Conservation (phyloP, 176 grass and related monocot genomes). For the Aegilops bicornis region DNA sequence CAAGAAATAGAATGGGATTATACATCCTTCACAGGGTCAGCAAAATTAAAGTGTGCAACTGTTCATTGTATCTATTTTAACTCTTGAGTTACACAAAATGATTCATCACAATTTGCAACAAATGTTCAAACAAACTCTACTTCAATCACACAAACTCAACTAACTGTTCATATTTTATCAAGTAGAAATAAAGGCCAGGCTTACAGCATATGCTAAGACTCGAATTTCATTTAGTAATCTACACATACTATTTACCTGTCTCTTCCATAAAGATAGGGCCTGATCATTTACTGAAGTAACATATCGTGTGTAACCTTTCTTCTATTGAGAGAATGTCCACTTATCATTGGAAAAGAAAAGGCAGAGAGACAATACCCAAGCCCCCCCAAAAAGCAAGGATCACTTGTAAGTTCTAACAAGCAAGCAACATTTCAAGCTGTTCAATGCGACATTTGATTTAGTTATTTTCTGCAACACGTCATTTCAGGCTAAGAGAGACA, state of each 20-base stretch:
- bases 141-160: not conserved
- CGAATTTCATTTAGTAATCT: not conserved
- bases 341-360: not conserved
- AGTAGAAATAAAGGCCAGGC: not conserved
- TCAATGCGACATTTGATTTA: not conserved
- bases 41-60: not conserved
- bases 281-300: constrained; percentile 9
- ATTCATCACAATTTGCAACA: not conserved
- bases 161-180: not conserved
- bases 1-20: not conserved
- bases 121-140: not conserved
- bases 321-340: too few species aligned
- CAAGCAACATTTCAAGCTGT: not conserved
- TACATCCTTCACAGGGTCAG: not conserved
- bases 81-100: not conserved
- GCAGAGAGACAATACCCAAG: not conserved
- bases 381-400: not conserved
- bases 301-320: not conserved
- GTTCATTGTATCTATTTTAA: not conserved
- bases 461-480: not conserved
- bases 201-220: not conserved
- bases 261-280: constrained; percentile 3
- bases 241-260: not conserved
- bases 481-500: not conserved
- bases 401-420: not conserved